A percentile compares a stretch with the other conserved stretches of the same genome.
phyloP scores from a whole-genome alignment of 257 asterid genomes.

The Vinca minor region DNA sequence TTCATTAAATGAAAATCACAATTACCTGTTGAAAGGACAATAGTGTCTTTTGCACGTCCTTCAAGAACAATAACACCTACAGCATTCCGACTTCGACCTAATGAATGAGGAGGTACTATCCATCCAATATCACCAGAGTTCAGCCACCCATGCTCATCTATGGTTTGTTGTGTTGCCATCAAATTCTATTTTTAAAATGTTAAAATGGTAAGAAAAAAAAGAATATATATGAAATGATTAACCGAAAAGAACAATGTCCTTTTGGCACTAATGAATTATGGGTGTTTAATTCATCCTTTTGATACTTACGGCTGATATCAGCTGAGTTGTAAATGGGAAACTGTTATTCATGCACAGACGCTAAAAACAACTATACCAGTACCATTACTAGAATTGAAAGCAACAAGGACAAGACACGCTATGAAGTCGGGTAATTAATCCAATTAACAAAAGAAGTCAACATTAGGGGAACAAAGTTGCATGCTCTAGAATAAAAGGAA shows the following conservation, averaged over 20 bases:
- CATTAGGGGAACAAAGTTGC: background rate
- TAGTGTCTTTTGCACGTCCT: constrained; percentile 96
- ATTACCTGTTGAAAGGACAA: constrained; percentile 84
- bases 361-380: background rate
- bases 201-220: background rate
- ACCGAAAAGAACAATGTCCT: background rate
- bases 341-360: background rate
- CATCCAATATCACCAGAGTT: constrained; percentile 90
- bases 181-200: constrained; percentile 36
- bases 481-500: background rate
- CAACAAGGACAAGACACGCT: too few relatives aligned
- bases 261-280: background rate
- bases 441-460: background rate
- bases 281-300: background rate
- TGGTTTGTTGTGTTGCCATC: constrained; percentile 52
- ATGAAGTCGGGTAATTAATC: background rate
- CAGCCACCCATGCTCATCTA: constrained; percentile 85
- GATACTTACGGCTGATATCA: background rate
- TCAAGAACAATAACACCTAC: constrained; percentile 80
- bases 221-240: background rate
- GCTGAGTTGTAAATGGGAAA: background rate
- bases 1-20: background rate
- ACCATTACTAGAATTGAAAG: background rate
- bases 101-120: constrained; percentile 71
- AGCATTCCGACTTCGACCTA: constrained; percentile 70